Evolutionary conservation across 345 rosid species (phyloP), one percentile per base, ranked within the genome.

Genomic region (Boechera divaricarpa): DNA sequence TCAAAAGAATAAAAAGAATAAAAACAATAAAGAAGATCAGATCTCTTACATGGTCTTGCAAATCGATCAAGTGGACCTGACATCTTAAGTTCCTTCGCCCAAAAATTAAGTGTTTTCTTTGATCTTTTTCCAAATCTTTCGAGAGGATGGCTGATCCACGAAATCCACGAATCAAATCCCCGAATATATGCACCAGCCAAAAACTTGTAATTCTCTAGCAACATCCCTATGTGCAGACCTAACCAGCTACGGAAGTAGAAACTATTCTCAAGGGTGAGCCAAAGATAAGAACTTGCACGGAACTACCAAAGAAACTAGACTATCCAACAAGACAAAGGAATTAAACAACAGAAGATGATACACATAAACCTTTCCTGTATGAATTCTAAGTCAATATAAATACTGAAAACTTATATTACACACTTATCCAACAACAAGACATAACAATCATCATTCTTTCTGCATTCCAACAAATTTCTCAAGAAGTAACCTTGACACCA

Each of bases 401-500:
- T 39, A 55, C 29, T 7, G 21, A 39, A 24, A 45, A 69, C 7
- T 52, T 49, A 11, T 12, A 36, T 3, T 32, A 53, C 13, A 67
- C 60, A 48, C 8, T 5, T 16, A 67, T 67, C n/a, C 63, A 16
- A 35, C 15, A 31, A 4, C 9, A 64, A 51, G 35, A 52, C 1
- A 70, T 13, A 53, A 38, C 51, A 15, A 41, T 55, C 29, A 32
- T 39, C 54, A 42, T 2, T 15, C 15, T 11, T 8, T 32, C 56
- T 5, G 12, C 29, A 28, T 45, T 28, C 4, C n/a, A 55, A 29
- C 21, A 65, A 21, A 21, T 21, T 21, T 21, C 21, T 21, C 21
- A 21, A 38, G 26, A 56, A 31, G 36, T 8, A 26, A 94, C 98
- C 93, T 89, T 90, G 67, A 92, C 72, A 70, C 98, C 98, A 35